These are phyloP conservation scores for Clonostachys chloroleuca DNA, from an alignment of 2,329 filamentous ascomycete genomes.

Conservation along the genomic window DNA sequence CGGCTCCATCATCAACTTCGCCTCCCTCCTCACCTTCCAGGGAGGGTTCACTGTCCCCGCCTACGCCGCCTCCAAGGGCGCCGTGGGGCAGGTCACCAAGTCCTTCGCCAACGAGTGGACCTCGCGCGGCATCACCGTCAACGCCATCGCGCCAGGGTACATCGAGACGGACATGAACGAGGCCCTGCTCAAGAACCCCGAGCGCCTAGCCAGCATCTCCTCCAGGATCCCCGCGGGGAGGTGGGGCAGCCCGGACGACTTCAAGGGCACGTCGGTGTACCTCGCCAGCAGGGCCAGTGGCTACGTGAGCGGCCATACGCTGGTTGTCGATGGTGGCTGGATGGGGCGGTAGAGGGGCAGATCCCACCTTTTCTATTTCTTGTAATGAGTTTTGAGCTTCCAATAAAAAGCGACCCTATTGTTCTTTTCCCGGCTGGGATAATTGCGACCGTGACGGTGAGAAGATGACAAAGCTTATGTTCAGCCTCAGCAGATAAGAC, in stretches of 20 bases:
- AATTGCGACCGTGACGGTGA: too few species aligned
- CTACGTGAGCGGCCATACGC: constrained; percentile 77
- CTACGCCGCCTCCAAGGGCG: constrained; percentile 83
- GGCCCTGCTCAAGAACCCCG: constrained; percentile 70
- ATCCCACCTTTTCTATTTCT: not conserved
- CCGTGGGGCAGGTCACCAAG: constrained; percentile 80
- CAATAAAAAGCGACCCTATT: too few species aligned
- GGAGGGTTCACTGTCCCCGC: constrained; percentile 86
- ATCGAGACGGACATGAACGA: constrained; percentile 94
- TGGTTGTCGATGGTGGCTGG: constrained; percentile 89
- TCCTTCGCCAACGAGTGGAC: constrained; percentile 85
- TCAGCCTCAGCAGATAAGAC: too few species aligned
- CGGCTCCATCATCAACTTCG: constrained; percentile 80
- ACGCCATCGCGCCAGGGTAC: constrained; percentile 86
- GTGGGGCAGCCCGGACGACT: constrained; percentile 83
- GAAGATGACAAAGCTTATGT: too few species aligned
- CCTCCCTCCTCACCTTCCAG: constrained; percentile 76
- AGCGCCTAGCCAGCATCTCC: constrained; percentile 68
- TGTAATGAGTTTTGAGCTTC: too few species aligned
- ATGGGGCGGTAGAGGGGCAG: constrained; percentile 65
- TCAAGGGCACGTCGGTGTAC: constrained; percentile 78
- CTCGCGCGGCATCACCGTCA: constrained; percentile 73
- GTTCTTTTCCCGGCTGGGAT: too few species aligned
- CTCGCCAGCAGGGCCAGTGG: constrained; percentile 71
- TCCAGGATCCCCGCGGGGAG: constrained; percentile 77